These are phyloP conservation scores for Claviceps sp. DNA, from an alignment of 2,329 filamentous ascomycete genomes.

Conservation along the genomic window DNA sequence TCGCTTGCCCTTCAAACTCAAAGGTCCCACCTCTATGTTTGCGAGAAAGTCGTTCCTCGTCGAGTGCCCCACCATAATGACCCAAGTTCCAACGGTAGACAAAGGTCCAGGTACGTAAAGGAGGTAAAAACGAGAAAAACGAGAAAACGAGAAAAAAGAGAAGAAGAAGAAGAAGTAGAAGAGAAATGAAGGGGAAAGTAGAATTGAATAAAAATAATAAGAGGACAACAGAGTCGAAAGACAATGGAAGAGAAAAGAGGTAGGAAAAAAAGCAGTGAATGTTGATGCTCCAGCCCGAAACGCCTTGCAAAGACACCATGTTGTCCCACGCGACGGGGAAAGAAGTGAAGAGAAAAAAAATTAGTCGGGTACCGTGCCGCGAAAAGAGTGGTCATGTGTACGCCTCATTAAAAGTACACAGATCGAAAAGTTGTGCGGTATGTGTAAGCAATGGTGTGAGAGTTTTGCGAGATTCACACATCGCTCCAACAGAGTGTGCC, in stretches of 20 bases:
- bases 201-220: slow-evolving; percentile 8
- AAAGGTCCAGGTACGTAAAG: no score
- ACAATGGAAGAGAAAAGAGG: slow-evolving; percentile 8
- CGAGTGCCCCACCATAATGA: no score
- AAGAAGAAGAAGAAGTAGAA: background rate
- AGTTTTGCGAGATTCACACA: background rate
- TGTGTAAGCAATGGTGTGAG: background rate
- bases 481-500: background rate
- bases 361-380: background rate
- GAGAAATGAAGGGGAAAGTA: slow-evolving; percentile 5
- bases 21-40: no score
- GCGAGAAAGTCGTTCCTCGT: no score
- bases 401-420: no score
- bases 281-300: slow-evolving; percentile 14
- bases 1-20: no score
- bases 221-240: slow-evolving; percentile 1
- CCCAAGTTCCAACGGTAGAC: no score
- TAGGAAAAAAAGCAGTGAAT: slow-evolving; percentile 11
- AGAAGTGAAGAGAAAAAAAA: background rate
- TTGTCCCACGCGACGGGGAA: slow-evolving; percentile 3
- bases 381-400: no score
- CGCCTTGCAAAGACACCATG: slow-evolving; percentile 19
- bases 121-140: no score
- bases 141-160: no score
- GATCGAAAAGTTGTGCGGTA: no score